Conservation (phyloP, 179 eudicot genomes). For the Gypsophila paniculata region DNA sequence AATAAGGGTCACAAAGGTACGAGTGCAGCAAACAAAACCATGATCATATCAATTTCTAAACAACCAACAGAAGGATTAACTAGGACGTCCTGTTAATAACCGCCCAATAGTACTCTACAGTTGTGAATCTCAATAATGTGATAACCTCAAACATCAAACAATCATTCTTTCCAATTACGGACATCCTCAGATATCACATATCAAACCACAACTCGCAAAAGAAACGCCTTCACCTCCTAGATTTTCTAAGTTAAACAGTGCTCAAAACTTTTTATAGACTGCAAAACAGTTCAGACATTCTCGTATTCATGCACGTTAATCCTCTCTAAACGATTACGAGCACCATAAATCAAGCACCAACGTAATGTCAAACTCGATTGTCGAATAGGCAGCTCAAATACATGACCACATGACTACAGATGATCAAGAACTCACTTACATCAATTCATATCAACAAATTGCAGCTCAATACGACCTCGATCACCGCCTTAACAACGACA, state of each 20-base stretch:
- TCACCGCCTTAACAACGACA: background rate
- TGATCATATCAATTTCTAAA: background rate
- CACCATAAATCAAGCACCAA: background rate
- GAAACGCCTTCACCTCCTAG: background rate
- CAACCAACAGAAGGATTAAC: background rate
- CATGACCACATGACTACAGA: background rate
- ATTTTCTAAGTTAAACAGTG: background rate
- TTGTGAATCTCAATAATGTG: no score
- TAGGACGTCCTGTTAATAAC: no score
- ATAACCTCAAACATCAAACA: no score
- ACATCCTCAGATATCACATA: no score
- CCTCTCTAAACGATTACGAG: background rate
- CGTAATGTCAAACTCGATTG: background rate
- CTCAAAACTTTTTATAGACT: no score
- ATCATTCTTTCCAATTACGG: no score
- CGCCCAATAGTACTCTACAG: no score
- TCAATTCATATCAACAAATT: constrained; percentile 10
- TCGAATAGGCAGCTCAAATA: constrained; percentile 17
- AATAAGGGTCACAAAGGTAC: constrained; percentile 2
- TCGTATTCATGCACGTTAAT: constrained; percentile 15
- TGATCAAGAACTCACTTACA: background rate
- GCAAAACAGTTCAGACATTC: background rate
- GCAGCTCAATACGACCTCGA: constrained; percentile 1
- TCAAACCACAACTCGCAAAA: no score
- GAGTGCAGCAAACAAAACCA: background rate